These are phyloP conservation scores for Kluyveromyces sp. DNA, from an alignment of 1,139 yeast species.

Conservation along the genomic window DNA sequence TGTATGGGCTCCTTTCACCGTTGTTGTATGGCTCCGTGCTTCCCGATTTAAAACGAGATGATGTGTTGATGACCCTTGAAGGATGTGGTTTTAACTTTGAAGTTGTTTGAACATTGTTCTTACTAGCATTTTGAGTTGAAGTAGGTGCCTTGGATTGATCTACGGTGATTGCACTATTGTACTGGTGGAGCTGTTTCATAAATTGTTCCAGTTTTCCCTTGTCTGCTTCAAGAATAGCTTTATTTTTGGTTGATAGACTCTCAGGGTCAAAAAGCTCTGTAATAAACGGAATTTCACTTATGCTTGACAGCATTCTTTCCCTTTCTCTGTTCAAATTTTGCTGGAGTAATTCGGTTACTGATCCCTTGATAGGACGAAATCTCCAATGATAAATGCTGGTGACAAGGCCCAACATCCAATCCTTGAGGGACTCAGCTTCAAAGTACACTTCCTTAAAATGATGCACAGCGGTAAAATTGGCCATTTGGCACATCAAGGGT, in stretches of 20 bases:
- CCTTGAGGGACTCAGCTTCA: conserved; percentile 8
- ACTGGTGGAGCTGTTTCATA: conserved; percentile 12
- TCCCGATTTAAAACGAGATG: neutral
- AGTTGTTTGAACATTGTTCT: neutral
- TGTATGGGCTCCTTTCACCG: neutral
- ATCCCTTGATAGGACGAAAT: conserved; percentile 8
- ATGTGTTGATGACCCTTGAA: neutral
- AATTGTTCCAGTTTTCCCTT: conserved; percentile 12
- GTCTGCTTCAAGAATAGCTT: conserved; percentile 17
- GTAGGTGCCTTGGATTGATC: neutral
- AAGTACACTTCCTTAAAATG: conserved; percentile 13
- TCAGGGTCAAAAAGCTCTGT: conserved; percentile 18
- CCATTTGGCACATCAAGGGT: conserved; percentile 6
- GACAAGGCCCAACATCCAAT: conserved; percentile 12
- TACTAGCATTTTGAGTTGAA: neutral
- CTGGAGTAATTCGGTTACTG: neutral
- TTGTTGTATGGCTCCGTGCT: neutral
- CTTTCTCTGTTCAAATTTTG: neutral
- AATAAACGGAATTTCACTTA: conserved; percentile 16
- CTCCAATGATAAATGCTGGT: conserved; percentile 11
- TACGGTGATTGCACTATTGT: conserved; percentile 9
- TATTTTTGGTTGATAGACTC: conserved; percentile 12
- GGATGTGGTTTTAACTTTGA: neutral
- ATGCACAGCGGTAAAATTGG: conserved; percentile 3
- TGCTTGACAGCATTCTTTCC: neutral